Percentiles rank a stretch among this genome's conserved stretches.
Conservation (phyloP, 1,284 basidiomycete genomes). For the Pisolithus thermaeus region DNA sequence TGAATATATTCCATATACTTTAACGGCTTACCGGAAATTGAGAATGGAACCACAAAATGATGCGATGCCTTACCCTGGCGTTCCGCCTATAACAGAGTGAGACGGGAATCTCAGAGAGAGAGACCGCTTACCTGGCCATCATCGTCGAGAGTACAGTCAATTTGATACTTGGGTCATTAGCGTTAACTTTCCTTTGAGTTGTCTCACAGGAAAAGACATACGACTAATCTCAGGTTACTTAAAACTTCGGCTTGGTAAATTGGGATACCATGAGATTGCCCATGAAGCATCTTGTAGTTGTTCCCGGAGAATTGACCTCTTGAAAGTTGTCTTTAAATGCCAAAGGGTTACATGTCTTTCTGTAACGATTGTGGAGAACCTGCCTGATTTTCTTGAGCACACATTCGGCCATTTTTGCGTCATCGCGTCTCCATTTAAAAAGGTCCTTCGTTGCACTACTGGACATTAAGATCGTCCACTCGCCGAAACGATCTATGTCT, state of each 20-base stretch:
- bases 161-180: slow-evolving; percentile 17
- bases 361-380: neutral
- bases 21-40: slow-evolving; percentile 38
- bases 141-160: slow-evolving; percentile 23
- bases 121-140: neutral
- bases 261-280: slow-evolving; percentile 38
- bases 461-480: slow-evolving; percentile 44
- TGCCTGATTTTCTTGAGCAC: neutral
- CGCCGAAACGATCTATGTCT: slow-evolving; percentile 41
- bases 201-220: neutral
- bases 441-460: slow-evolving; percentile 37
- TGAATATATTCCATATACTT: slow-evolving; percentile 53
- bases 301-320: neutral
- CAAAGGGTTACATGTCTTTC: neutral
- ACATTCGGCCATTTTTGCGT: neutral
- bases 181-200: neutral
- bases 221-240: slow-evolving; percentile 41
- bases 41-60: neutral
- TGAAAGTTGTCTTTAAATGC: neutral
- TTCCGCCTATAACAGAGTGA: neutral
- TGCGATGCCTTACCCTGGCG: neutral
- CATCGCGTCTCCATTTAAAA: slow-evolving; percentile 28
- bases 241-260: slow-evolving; percentile 63
- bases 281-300: slow-evolving; percentile 8
- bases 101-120: neutral